These are phyloP conservation scores for Hymenoscyphus infarciens DNA, from an alignment of 2,329 filamentous ascomycete genomes.

Conservation along the genomic window DNA sequence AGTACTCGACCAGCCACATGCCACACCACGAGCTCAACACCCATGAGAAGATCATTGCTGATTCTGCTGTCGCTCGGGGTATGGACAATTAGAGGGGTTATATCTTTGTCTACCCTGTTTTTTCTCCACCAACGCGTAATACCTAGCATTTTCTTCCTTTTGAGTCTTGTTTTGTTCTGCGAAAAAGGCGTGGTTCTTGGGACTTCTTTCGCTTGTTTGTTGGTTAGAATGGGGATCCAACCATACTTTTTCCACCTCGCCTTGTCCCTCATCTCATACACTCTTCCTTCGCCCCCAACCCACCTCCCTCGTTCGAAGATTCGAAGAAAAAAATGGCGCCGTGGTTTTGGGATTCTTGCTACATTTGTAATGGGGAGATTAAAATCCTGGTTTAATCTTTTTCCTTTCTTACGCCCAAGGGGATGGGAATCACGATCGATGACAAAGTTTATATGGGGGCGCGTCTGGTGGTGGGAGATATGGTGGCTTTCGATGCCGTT, in stretches of 20 bases:
- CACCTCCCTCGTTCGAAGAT: no score
- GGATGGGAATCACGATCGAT: no score
- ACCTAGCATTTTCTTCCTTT: not conserved
- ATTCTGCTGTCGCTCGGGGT: not conserved
- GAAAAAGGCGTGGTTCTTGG: not conserved
- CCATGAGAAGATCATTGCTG: not conserved
- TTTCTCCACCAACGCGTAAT: not conserved
- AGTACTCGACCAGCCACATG: slow-evolving; percentile 9
- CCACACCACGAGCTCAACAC: not conserved
- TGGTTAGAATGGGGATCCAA: not conserved
- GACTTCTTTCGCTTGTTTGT: not conserved
- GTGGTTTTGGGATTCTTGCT: no score
- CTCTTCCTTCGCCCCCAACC: no score
- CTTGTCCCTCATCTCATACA: no score
- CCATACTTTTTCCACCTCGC: not conserved
- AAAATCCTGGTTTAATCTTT: no score
- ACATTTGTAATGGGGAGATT: no score
- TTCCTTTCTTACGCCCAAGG: no score
- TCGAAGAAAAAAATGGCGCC: no score
- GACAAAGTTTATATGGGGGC: no score
- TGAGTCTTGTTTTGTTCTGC: not conserved
- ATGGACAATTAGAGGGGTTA: not conserved
- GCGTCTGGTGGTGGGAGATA: no score
- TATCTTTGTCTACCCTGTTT: not conserved
- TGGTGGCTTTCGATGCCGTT: no score